Evolutionary conservation across 768 basidiomycete species (phyloP), one percentile per base, ranked within the genome.

Genomic region (Kwoniella sp.): DNA sequence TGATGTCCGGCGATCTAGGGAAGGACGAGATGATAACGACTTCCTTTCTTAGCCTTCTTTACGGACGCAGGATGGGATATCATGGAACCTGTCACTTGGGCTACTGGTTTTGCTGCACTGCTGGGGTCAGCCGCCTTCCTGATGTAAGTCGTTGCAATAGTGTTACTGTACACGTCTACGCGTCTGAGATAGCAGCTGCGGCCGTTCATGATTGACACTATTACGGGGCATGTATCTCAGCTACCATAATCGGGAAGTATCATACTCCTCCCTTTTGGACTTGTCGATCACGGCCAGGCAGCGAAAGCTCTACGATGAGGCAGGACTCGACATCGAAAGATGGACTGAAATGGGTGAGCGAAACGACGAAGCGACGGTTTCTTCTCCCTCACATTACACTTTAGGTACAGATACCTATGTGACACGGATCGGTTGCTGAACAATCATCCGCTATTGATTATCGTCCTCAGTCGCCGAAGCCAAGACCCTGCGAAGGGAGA

Each of bases 211-310:
- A 29, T n/a, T n/a, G 38, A 28, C 60, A 17, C 50, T 51, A 31
- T 61, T 37, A 57, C n/a, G 15, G 34, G 11, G 31, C 53, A 54
- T 45, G 34, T 45, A 0, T 25, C 30, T 52, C 20, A 58, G 63
- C 30, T 72, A 80, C 58, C 79, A 80, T 61, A 78, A 80, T 58
- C 74, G 79, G 13, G 79, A 80, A 67, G 87, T 89, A 0, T 87
- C 87, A 0, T 89, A 89, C 72, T 84, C 86, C 8, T 87, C 87
- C 29, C 83, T 88, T 2, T 82, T 89, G 11, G 83, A 86, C 62
- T 82, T 84, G 12, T 87, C 86, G 0, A 84, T 89, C 23, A 87
- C 86, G 2, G 79, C 86, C 7, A 83, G 87, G 0, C 85, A 86
- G 29, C 82, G 86, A 57, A 81, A 83, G 4, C 77, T 88, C 52